Evolutionary conservation across 2,329 filamentous ascomycete species (phyloP).

Genomic region (Calonectria leucothoes): DNA sequence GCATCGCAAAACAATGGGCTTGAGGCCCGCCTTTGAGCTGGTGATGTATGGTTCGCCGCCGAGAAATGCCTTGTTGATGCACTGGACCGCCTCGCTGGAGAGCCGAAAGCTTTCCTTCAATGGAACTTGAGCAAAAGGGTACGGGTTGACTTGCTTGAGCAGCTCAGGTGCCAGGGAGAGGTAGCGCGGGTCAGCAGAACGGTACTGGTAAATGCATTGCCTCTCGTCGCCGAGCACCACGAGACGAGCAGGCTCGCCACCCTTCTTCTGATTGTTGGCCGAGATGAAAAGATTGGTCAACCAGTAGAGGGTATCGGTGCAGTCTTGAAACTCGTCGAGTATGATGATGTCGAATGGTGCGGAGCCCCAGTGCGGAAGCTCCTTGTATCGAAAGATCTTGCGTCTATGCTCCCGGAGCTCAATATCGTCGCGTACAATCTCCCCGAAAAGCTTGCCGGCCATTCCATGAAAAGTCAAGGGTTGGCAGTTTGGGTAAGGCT

Average conservation of each 20-base stretch:
- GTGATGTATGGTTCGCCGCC: neutral
- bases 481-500: neutral
- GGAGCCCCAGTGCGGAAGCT: neutral
- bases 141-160: neutral
- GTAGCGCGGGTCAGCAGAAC: neutral
- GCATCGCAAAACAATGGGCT: neutral
- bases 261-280: neutral
- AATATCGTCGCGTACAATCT: neutral
- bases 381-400: neutral
- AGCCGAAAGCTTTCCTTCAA: neutral
- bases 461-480: neutral
- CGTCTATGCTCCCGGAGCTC: neutral
- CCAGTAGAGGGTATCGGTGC: neutral
- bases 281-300: neutral
- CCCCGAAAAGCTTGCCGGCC: neutral
- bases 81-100: neutral
- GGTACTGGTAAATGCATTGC: neutral
- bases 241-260: neutral
- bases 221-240: neutral
- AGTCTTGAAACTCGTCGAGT: neutral
- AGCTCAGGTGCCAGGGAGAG: neutral
- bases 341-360: neutral
- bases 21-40: neutral
- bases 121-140: neutral
- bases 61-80: neutral